Evolutionary conservation across 169 alveolate genomes (phyloP).

Genomic region (Eimeria sp.): DNA sequence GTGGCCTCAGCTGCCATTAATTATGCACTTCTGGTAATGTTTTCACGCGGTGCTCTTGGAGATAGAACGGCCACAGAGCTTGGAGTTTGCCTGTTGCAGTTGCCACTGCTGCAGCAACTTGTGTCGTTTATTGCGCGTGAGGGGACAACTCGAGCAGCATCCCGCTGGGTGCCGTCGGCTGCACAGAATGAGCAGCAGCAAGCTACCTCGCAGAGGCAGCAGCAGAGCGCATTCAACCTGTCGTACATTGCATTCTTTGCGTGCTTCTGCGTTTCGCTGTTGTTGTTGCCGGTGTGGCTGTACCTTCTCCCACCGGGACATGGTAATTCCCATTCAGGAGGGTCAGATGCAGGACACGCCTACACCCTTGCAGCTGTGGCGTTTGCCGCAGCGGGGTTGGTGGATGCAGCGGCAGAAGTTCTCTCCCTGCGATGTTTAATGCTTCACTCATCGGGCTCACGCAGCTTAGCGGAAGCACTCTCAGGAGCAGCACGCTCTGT

Average conservation of each 20-base stretch:
- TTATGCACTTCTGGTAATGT: not conserved
- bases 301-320: not conserved
- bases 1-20: slow-evolving; percentile 23
- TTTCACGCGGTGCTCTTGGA: not conserved
- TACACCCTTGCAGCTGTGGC: slow-evolving; percentile 32
- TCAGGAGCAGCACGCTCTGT: slow-evolving; percentile 24
- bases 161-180: slow-evolving; percentile 1
- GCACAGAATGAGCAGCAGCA: not conserved
- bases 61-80: not conserved
- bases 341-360: not conserved
- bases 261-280: slow-evolving; percentile 33
- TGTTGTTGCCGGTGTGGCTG: slow-evolving; percentile 46
- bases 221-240: slow-evolving; percentile 58
- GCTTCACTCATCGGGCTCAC: slow-evolving; percentile 16
- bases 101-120: slow-evolving; percentile 49
- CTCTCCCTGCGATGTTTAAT: slow-evolving; percentile 28
- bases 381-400: slow-evolving; percentile 61
- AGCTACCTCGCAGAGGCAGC: not conserved
- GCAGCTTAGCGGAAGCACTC: slow-evolving; percentile 44
- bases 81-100: slow-evolving; percentile 26
- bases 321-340: not conserved
- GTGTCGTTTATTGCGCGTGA: slow-evolving; percentile 40
- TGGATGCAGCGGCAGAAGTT: slow-evolving; percentile 66
- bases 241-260: slow-evolving; percentile 2
- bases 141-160: slow-evolving; percentile 57